A percentile compares a stretch with the other conserved stretches of the same genome.
Evolutionary conservation across 164 flowering plant species (phyloP).

Genomic region (Vitis rupestris): DNA sequence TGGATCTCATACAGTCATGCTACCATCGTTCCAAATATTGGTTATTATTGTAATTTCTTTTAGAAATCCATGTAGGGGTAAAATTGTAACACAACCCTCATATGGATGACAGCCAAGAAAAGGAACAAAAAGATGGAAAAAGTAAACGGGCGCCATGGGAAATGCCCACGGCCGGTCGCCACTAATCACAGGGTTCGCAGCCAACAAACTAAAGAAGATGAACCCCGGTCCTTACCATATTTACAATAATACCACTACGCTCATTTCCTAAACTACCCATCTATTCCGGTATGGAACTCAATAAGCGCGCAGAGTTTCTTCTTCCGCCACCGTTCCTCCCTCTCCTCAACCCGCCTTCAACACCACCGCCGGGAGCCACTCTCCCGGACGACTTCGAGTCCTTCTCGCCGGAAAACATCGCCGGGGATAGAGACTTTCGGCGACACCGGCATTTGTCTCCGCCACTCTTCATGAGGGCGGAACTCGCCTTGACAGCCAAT

Average conservation of each 20-base stretch:
- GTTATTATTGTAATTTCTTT: not conserved
- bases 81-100: conserved; percentile 23
- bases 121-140: too few species aligned
- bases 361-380: conserved; percentile 11
- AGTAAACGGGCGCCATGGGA: not conserved
- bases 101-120: conserved; percentile 5
- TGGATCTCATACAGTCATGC: too few species aligned
- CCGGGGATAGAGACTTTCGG: conserved; percentile 14
- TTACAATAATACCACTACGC: conserved; percentile 5
- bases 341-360: conserved; percentile 9
- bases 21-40: too few species aligned
- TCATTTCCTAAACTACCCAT: conserved; percentile 17
- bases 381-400: conserved; percentile 3
- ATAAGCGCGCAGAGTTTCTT: conserved; percentile 24
- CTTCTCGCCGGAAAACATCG: conserved; percentile 14
- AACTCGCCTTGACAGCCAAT: conserved; percentile 86
- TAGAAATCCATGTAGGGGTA: conserved; percentile 16
- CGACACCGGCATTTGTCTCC: conserved; percentile 34
- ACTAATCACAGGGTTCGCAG: not conserved
- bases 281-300: conserved; percentile 50
- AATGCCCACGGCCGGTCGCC: not conserved
- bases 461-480: conserved; percentile 40
- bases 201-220: not conserved
- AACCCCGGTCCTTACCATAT: conserved; percentile 1
- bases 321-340: conserved; percentile 16